Percentiles rank a stretch among this genome's conserved stretches.
These are phyloP conservation scores for Thelonectria olida DNA, from an alignment of 2,329 filamentous ascomycete genomes.

Conservation along the genomic window DNA sequence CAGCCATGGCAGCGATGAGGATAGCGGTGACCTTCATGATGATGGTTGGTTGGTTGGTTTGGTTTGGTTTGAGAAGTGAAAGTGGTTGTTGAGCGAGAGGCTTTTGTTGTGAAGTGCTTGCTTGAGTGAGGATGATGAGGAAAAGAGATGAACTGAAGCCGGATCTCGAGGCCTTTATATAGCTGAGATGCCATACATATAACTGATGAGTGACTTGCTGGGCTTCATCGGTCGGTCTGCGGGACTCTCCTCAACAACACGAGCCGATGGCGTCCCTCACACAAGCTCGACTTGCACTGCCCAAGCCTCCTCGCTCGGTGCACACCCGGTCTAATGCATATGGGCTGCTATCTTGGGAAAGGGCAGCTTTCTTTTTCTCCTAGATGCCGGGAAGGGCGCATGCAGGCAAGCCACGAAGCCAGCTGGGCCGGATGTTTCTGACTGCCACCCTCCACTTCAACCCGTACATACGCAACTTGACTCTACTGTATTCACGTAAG, in stretches of 20 bases:
- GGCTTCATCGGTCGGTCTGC: background rate
- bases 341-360: background rate
- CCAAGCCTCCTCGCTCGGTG: constrained; percentile 6
- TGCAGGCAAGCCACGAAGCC: too few species aligned
- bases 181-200: background rate
- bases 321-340: constrained; percentile 5
- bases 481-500: too few species aligned
- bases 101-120: constrained; percentile 21
- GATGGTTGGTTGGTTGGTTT: constrained; percentile 18
- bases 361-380: background rate
- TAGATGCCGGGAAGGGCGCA: too few species aligned
- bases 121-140: constrained; percentile 22
- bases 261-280: background rate
- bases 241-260: constrained; percentile 1
- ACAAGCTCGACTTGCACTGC: background rate
- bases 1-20: constrained; percentile 34
- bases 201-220: background rate
- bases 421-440: too few species aligned
- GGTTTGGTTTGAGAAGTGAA: constrained; percentile 6
- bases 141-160: background rate
- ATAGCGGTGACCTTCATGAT: constrained; percentile 45
- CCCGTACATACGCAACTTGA: too few species aligned
- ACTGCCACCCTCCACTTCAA: background rate
- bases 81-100: constrained; percentile 18
- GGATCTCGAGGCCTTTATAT: constrained; percentile 22